Base-by-base conservation (phyloP, 352 stramenopile genomes). In the Thalassiosira hispida region DNA sequence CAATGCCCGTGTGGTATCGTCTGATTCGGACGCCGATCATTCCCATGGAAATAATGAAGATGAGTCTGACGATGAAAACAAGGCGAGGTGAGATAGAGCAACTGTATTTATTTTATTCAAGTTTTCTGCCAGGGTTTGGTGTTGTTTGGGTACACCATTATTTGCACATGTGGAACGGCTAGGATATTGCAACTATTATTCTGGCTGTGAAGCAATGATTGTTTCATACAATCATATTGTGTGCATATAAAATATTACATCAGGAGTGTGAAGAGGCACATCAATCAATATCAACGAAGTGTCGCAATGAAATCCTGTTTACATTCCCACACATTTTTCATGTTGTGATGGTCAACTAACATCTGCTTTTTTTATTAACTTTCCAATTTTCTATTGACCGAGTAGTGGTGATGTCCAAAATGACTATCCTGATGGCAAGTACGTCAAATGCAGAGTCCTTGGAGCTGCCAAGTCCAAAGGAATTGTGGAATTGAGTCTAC, bases 251-350 rank as follows among this genome's bases (percentile, higher is more conserved):
- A 59, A 81, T 80, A 73, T 14, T 71, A 53, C 69, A 79, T 86
- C 83, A 73, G 65, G 85, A 72, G 84, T 94, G 89, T 93, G 89
- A 88, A 90, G 89, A 88, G 83, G 78, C 85, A 65, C 63, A 71
- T 81, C 66, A 65, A 23, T 40, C 23, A 73, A 63, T 61, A 63
- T 27, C 72, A 23, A 90, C 51, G 44, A 80, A 57, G 53, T 68
- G 86, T 90, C 77, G 63, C 83, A 83, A 94, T 94, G 89, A 94
- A 93, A 88, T 81, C 87, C 61, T 65, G 80, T 81, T 86, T 65
- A 91, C 87, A 94, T 86, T 76, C 60, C 71, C 5, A 22, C 62
- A 40, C 11, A 49, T 20, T 18, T 49, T 42, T 42, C 35, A 42
- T 42, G 35, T 42, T 42, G 35, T 42, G n/a, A n/a, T n/a, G n/a